Conservation (phyloP, 1,284 basidiomycete genomes). For the Coriolopsis trogii region DNA sequence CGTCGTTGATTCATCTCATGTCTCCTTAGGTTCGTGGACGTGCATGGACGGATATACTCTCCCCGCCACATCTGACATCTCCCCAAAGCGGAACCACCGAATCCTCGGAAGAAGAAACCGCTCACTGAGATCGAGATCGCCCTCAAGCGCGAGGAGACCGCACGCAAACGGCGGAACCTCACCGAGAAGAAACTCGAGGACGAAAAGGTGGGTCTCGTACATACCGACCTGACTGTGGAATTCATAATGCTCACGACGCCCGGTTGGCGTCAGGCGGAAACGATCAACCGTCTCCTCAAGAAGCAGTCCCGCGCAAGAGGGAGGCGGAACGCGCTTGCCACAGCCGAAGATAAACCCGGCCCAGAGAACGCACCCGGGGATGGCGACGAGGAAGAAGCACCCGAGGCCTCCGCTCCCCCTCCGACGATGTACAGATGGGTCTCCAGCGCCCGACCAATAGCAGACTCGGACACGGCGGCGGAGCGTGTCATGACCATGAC, state of each 20-base stretch:
- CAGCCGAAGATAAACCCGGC: slow-evolving; percentile 48
- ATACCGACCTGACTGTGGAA: too few relatives aligned
- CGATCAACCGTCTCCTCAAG: slow-evolving; percentile 89
- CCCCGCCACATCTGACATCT: not conserved
- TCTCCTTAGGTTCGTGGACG: slow-evolving; percentile 53
- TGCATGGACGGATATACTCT: not conserved
- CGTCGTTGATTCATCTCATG: slow-evolving; percentile 65
- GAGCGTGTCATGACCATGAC: slow-evolving; percentile 42
- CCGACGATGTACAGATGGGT: slow-evolving; percentile 69
- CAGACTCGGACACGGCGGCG: slow-evolving; percentile 3
- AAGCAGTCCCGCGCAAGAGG: slow-evolving; percentile 78
- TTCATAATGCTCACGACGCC: too few relatives aligned
- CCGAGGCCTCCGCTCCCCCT: slow-evolving; percentile 22
- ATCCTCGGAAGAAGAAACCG: slow-evolving; percentile 68
- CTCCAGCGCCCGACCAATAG: slow-evolving; percentile 43
- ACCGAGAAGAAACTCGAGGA: slow-evolving; percentile 91
- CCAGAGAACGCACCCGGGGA: slow-evolving; percentile 36
- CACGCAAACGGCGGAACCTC: slow-evolving; percentile 82
- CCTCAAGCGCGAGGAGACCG: slow-evolving; percentile 82
- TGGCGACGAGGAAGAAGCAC: slow-evolving; percentile 33
- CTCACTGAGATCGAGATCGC: slow-evolving; percentile 85
- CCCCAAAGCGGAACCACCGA: slow-evolving; percentile 45
- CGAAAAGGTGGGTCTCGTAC: slow-evolving; percentile 70
- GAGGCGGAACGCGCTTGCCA: slow-evolving; percentile 58
- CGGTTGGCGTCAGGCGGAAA: slow-evolving; percentile 61